These are phyloP conservation scores for Wickerhamiella pararugosa DNA, from an alignment of 1,139 yeast species.

Conservation along the genomic window DNA sequence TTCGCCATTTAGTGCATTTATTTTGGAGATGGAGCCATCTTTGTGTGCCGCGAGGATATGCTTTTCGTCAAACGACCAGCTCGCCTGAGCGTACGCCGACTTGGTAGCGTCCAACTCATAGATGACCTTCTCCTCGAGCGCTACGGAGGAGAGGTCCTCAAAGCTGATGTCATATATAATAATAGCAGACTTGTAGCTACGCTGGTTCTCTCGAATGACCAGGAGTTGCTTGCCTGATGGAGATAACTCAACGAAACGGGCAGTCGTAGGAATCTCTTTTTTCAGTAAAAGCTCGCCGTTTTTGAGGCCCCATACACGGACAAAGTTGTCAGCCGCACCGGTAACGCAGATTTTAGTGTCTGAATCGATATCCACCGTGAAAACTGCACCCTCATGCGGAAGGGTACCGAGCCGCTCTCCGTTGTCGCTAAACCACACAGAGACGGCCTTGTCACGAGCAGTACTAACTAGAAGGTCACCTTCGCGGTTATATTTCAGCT, in stretches of 20 bases:
- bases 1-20: constrained; percentile 63
- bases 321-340: constrained; percentile 81
- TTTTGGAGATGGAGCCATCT: constrained; percentile 72
- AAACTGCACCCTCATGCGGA: constrained; percentile 83
- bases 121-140: constrained; percentile 37
- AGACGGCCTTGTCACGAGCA: constrained; percentile 57
- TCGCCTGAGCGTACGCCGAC: constrained; percentile 52
- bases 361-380: constrained; percentile 82
- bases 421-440: constrained; percentile 82
- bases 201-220: constrained; percentile 79
- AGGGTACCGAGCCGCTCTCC: constrained; percentile 96
- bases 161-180: constrained; percentile 47
- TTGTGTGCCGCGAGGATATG: constrained; percentile 77
- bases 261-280: constrained; percentile 72
- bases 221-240: constrained; percentile 55
- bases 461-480: constrained; percentile 90
- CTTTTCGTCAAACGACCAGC: constrained; percentile 68
- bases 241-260: constrained; percentile 77
- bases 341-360: constrained; percentile 56
- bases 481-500: constrained; percentile 85
- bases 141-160: constrained; percentile 26
- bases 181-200: constrained; percentile 79
- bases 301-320: constrained; percentile 71
- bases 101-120: constrained; percentile 22
- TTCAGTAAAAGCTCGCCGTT: constrained; percentile 65